phyloP scores from a whole-genome alignment of 2,329 filamentous ascomycete species.

The Diaporthe amygdali region DNA sequence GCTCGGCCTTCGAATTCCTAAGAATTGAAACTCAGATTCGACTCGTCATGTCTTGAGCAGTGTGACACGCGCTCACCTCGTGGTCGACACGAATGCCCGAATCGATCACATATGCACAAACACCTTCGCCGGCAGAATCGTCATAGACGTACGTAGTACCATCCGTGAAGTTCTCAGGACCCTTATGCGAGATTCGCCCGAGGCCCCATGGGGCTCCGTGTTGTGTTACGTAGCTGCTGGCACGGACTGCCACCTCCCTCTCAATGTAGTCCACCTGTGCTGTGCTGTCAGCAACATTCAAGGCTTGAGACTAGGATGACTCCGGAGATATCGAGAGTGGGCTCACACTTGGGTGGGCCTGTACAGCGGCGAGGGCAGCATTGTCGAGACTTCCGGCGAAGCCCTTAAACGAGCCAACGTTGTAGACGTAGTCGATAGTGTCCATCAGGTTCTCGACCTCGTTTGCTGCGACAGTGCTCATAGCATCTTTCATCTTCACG shows the following conservation, averaged over 20 bases:
- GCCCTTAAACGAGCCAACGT: constrained; percentile 33
- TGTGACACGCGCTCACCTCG: not conserved
- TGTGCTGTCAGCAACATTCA: not conserved
- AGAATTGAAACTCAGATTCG: not conserved
- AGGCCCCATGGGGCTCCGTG: not conserved
- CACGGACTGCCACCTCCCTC: not conserved
- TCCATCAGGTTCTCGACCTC: not conserved
- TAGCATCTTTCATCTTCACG: constrained; percentile 47
- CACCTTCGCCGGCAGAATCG: not conserved
- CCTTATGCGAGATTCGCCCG: not conserved
- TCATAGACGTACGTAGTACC: not conserved
- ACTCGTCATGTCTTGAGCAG: no score
- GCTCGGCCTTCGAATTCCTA: not conserved
- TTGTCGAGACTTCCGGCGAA: constrained; percentile 33
- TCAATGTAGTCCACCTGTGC: not conserved
- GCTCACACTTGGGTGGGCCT: constrained; percentile 31
- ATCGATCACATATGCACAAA: not conserved
- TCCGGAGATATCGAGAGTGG: not conserved
- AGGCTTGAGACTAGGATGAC: no score
- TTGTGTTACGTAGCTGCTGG: not conserved
- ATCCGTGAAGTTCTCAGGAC: not conserved
- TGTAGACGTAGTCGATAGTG: constrained; percentile 29
- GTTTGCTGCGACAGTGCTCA: constrained; percentile 29
- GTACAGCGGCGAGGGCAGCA: constrained; percentile 30
- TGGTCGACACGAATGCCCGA: not conserved